Base-by-base conservation (phyloP, 805 yeast genomes). In the Candida sithepensis region DNA sequence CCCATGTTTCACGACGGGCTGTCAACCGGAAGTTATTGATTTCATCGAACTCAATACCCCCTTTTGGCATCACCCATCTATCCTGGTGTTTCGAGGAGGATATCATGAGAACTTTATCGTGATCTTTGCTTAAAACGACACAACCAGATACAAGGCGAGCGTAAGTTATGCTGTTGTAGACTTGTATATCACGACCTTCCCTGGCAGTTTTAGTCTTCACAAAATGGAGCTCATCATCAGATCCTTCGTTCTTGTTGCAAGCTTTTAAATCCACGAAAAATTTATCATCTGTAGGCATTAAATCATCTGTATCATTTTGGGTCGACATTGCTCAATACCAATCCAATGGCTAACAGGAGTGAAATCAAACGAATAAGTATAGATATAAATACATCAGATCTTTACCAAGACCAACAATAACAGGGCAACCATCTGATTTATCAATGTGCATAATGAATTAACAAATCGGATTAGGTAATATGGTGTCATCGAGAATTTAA, bases 81-180 rank as follows among this genome's bases (percentile, higher is more conserved):
- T 80, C 78, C 38, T 73, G 75, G 52, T 81, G 82, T 6, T 83
- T 82, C 13, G 85, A 73, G 1, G 97, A 88, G 47, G 86, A 77
- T 21, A 94, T 78, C 82, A 94, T 78, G 9, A 94, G 75, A 18
- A 92, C 90, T 56, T 81, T 76, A 24, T 73, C 74, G 47, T 74
- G 77, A 23, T 74, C 71, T 1, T 65, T 62, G 56, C 82, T 80
- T 42, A 92, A 67, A 22, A 92, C 84, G 10, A 94, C 78, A 55
- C 96, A 87, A 0, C 99, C 99, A 3, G 98, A 97, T 8, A 94
- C 97, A 54, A 94, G 65, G 34, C 99, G 73, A 1, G 96, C 89
- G 2, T 95, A 95, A 0, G 82, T 73, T 1, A 63, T 48, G 51
- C 74, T 53, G 53, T 83, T 70, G 70, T 85, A 79, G 50, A 82